phyloP scores from a whole-genome alignment of 139 green algal genomes.

The Tetradesmus obliquus region DNA sequence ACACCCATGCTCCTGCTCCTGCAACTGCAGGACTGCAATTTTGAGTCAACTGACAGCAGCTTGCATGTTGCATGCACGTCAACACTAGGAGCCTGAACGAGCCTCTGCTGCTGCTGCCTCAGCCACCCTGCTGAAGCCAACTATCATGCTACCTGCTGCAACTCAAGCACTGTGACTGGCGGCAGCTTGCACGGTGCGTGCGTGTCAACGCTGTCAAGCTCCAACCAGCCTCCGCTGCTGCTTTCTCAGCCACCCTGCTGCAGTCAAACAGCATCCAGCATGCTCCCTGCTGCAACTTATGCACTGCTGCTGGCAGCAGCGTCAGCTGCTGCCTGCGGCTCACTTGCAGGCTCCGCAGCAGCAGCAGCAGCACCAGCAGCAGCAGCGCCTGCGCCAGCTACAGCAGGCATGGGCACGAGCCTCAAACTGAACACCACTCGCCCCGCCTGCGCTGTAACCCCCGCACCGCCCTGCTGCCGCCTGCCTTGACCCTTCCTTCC shows the following conservation, averaged over 20 bases:
- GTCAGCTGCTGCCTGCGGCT: background rate
- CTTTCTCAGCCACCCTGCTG: background rate
- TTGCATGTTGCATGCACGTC: too few relatives aligned
- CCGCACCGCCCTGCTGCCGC: background rate
- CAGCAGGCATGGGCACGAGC: slow-evolving; percentile 22
- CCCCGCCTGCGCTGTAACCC: background rate
- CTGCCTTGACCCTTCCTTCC: background rate
- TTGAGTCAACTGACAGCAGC: too few relatives aligned
- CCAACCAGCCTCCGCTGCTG: too few relatives aligned
- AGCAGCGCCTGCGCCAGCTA: background rate
- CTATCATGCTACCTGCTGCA: too few relatives aligned
- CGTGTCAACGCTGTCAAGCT: too few relatives aligned
- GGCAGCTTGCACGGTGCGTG: too few relatives aligned
- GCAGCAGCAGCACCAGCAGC: background rate
- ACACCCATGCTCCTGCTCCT: too few relatives aligned
- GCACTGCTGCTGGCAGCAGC: background rate
- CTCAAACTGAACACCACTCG: slow-evolving; percentile 34
- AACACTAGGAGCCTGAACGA: too few relatives aligned
- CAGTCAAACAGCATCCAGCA: background rate
- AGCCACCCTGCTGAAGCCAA: too few relatives aligned
- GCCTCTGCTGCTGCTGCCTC: too few relatives aligned
- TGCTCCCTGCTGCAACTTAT: background rate
- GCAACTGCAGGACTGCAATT: too few relatives aligned
- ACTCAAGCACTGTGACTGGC: too few relatives aligned
- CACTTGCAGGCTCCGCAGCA: background rate